A percentile compares a stretch with the other conserved stretches of the same genome.
Evolutionary conservation across 176 grass and related monocot genomes (phyloP).

Genomic region (Tillandsia leiboldiana): DNA sequence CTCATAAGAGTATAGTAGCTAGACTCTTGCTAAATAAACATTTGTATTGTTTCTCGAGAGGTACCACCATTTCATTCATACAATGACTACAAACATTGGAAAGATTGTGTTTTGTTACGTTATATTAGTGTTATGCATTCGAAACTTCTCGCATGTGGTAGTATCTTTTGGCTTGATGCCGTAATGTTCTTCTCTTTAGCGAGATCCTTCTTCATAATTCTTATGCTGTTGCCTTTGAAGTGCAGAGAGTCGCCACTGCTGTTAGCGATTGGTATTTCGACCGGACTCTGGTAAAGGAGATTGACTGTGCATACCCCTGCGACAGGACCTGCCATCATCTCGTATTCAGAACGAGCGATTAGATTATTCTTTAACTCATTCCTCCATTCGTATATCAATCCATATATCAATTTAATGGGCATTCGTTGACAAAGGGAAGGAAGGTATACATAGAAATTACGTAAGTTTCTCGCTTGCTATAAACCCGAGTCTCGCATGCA

Average conservation of each 20-base stretch:
- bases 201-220: not conserved
- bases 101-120: not conserved
- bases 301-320: slow-evolving; percentile 86
- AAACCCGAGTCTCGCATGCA: slow-evolving; percentile 12
- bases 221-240: not conserved
- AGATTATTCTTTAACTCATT: slow-evolving; percentile 11
- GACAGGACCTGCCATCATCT: slow-evolving; percentile 81
- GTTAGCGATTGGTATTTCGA: slow-evolving; percentile 80
- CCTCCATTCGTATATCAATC: not conserved
- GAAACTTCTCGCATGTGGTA: not conserved
- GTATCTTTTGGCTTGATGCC: not conserved
- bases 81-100: too few relatives aligned
- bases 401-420: not conserved
- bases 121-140: not conserved
- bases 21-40: too few relatives aligned
- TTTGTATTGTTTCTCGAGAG: too few relatives aligned
- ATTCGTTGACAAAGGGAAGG: slow-evolving; percentile 1
- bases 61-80: too few relatives aligned
- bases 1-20: too few relatives aligned
- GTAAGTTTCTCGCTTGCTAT: slow-evolving; percentile 49
- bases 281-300: slow-evolving; percentile 37
- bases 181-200: not conserved
- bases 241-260: slow-evolving; percentile 73
- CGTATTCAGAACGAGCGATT: slow-evolving; percentile 41
- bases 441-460: slow-evolving; percentile 39